Evolutionary conservation across 2,329 filamentous ascomycete genomes (phyloP).

Genomic region (Aureobasidium sp.): DNA sequence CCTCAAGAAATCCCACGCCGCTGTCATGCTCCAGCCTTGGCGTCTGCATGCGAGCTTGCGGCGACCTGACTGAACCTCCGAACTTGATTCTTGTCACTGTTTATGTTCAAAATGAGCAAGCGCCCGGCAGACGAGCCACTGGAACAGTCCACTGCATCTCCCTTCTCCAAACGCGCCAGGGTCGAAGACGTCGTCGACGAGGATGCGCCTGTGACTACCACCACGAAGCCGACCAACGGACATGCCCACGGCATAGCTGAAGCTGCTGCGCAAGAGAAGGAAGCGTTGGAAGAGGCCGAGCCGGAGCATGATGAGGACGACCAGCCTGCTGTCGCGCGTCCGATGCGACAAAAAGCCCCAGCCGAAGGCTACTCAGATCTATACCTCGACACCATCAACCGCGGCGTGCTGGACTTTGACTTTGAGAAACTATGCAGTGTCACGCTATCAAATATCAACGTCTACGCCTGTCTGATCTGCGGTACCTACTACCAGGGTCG

Average conservation of each 20-base stretch:
- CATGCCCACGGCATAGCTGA: conserved; percentile 25
- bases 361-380: conserved; percentile 87
- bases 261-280: conserved; percentile 30
- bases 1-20: neutral
- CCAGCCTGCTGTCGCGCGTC: conserved; percentile 32
- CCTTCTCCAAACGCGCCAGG: conserved; percentile 39
- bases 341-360: conserved; percentile 65
- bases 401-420: conserved; percentile 89
- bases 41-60: conserved; percentile 6
- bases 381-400: conserved; percentile 95
- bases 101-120: conserved; percentile 32
- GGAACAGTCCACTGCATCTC: conserved; percentile 36
- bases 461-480: conserved; percentile 94
- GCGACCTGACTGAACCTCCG: conserved; percentile 4
- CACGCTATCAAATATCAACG: conserved; percentile 94
- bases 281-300: conserved; percentile 30
- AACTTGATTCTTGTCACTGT: neutral
- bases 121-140: conserved; percentile 39
- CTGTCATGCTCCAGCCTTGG: conserved; percentile 7
- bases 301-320: conserved; percentile 26
- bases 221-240: conserved; percentile 20
- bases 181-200: conserved; percentile 36
- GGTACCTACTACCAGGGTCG: conserved; percentile 97
- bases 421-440: conserved; percentile 98
- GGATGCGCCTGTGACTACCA: conserved; percentile 17